Base-by-base conservation (phyloP, 441 rosid species). In the Lagerstroemia fauriei region DNA sequence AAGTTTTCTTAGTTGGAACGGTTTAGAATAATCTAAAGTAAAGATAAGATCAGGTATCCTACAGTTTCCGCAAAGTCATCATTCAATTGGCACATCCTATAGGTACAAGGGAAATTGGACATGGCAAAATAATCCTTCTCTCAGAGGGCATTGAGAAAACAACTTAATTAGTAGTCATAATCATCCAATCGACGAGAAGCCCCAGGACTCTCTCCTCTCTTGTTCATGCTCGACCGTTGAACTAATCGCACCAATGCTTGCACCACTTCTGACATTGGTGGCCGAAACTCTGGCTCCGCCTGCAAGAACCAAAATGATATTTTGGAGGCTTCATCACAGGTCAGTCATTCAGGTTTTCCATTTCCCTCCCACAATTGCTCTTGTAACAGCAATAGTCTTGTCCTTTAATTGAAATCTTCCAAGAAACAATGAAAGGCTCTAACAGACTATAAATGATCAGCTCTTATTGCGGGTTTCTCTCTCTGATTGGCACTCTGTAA, bases 231-330 rank as follows among this genome's bases (percentile, higher is more conserved):
- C 1, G 94, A 77, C 38, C 90, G 87, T 73, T 91, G 94, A 77
- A 92, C 95, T 85, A 93, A 87, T 46, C 92, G 92, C 78, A 92
- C 90, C 89, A 96, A 83, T 82, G 93, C 89, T 85, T 92, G 92
- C 82, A 95, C 99, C 87, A 95, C 94, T 86, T 95, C 93, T 44
- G 96, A 91, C 91, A 95, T 92, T 5, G 95, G 93, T 24, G 98
- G 97, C 84, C 98, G 91, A 82, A 90, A 91, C 65, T 89, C 94
- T 0, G 98, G 94, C 88, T 94, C 98, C 80, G 87, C 20, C 99
- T 96, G 83, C 25, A 29, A 76, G 29, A 3, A 51, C 73, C n/a
- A 27, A 38, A 51, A 50, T 63, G 11, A 32, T 3, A 50, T 24
- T 9, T 10, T 3, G 24, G 65, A 46, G 47, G 46, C 71, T 34